Evolutionary conservation across 2,329 filamentous ascomycete genomes (phyloP).

Genomic region (Scedosporium aurantiacum): DNA sequence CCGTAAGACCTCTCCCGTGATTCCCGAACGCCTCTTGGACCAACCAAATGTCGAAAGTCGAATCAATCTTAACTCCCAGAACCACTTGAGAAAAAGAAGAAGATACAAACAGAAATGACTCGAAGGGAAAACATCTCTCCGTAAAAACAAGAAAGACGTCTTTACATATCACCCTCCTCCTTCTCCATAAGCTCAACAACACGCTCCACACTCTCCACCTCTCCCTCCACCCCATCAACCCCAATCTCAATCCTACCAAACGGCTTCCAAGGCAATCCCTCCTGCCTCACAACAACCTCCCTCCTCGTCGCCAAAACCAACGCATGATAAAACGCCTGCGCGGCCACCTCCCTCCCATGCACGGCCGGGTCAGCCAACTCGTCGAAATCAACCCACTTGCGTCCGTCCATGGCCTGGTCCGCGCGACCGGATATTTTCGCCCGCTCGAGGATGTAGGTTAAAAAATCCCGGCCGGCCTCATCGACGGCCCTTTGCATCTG

Average conservation of each 20-base stretch:
- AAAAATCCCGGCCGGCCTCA: conserved; percentile 32
- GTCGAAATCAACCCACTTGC: conserved; percentile 51
- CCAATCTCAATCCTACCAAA: conserved; percentile 39
- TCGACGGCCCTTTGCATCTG: conserved; percentile 29
- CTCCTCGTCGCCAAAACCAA: conserved; percentile 59
- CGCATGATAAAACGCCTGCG: conserved; percentile 66
- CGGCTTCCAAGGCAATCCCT: conserved; percentile 22
- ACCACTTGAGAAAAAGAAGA: not conserved
- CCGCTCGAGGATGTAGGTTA: conserved; percentile 28
- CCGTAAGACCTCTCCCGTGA: no score
- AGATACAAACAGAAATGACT: no score
- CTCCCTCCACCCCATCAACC: not conserved
- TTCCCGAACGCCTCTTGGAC: no score
- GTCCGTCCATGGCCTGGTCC: conserved; percentile 14
- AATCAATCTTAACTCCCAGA: not conserved
- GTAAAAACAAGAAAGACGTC: not conserved
- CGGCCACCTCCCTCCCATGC: conserved; percentile 49
- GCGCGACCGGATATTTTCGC: conserved; percentile 21
- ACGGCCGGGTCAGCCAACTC: conserved; percentile 50
- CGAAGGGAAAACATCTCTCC: not conserved
- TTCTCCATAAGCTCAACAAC: not conserved
- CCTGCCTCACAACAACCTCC: conserved; percentile 52
- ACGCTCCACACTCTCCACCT: not conserved
- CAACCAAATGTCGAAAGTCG: no score
- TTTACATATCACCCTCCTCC: not conserved